Evolutionary conservation across 2,329 filamentous ascomycete species (phyloP).

Genomic region (Aspergillus tubingensis): DNA sequence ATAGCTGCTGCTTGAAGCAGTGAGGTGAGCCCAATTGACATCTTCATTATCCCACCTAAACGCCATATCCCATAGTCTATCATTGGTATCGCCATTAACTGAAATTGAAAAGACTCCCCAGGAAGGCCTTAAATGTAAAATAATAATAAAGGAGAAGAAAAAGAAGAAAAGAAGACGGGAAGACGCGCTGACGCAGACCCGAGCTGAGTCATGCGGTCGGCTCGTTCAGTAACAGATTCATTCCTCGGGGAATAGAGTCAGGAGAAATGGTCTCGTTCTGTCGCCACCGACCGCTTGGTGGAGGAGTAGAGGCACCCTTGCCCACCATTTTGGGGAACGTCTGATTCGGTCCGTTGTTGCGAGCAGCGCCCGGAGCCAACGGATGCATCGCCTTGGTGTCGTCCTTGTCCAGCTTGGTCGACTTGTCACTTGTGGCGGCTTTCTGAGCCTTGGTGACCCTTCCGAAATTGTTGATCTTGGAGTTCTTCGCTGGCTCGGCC

Average conservation of each 20-base stretch:
- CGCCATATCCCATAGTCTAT: slow-evolving; percentile 32
- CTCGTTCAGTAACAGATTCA: slow-evolving; percentile 23
- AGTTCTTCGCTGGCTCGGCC: slow-evolving; percentile 24
- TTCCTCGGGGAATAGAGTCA: slow-evolving; percentile 28
- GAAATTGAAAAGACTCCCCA: slow-evolving; percentile 9
- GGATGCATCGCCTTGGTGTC: slow-evolving; percentile 39
- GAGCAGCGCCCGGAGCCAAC: slow-evolving; percentile 36
- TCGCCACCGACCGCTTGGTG: slow-evolving; percentile 13
- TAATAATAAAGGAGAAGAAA: slow-evolving; percentile 12
- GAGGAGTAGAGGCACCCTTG: slow-evolving; percentile 21
- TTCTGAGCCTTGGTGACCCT: slow-evolving; percentile 37
- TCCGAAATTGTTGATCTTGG: slow-evolving; percentile 35
- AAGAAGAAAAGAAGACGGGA: background rate
- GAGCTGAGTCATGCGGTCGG: slow-evolving; percentile 15
- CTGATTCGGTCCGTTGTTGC: slow-evolving; percentile 36
- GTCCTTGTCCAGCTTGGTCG: slow-evolving; percentile 28
- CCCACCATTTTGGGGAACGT: slow-evolving; percentile 30
- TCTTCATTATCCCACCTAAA: slow-evolving; percentile 11
- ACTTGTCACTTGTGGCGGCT: slow-evolving; percentile 23
- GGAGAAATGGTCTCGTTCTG: slow-evolving; percentile 27
- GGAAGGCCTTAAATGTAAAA: slow-evolving; percentile 7
- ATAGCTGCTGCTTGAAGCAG: background rate
- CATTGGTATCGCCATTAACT: slow-evolving; percentile 36
- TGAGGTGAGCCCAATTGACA: background rate
- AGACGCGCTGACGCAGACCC: background rate